phyloP scores from a whole-genome alignment of 2,329 filamentous ascomycete genomes.

The Arthrinium phaeospermum region DNA sequence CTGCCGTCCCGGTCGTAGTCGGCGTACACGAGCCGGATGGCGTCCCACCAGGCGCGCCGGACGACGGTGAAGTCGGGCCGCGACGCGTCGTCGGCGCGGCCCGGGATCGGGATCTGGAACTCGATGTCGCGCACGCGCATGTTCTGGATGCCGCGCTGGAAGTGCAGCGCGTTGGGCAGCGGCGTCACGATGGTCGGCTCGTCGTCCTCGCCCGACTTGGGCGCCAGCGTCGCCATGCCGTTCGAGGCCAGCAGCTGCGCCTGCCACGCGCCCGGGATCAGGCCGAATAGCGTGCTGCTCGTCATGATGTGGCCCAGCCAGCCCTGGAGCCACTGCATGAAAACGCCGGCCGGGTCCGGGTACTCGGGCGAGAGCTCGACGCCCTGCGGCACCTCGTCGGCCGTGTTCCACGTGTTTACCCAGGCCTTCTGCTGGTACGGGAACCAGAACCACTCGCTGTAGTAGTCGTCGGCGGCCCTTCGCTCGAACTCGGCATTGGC shows the following conservation, averaged over 20 bases:
- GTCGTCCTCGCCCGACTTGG: slow-evolving; percentile 25
- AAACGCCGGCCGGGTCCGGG: slow-evolving; percentile 40
- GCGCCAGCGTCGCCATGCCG: slow-evolving; percentile 39
- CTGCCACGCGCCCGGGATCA: slow-evolving; percentile 33
- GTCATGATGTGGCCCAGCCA: slow-evolving; percentile 7
- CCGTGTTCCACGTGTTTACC: slow-evolving; percentile 52
- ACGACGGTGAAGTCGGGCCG: slow-evolving; percentile 49
- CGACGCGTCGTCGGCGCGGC: slow-evolving; percentile 33
- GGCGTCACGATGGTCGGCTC: slow-evolving; percentile 44
- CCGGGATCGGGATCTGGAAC: slow-evolving; percentile 50
- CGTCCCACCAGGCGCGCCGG: slow-evolving; percentile 56
- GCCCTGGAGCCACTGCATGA: slow-evolving; percentile 37
- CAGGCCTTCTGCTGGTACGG: slow-evolving; percentile 50
- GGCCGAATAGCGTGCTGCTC: slow-evolving; percentile 17
- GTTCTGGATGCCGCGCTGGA: slow-evolving; percentile 53
- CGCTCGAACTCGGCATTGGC: slow-evolving; percentile 59
- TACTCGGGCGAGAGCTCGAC: slow-evolving; percentile 40
- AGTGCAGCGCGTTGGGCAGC: slow-evolving; percentile 52
- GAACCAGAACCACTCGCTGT: slow-evolving; percentile 58
- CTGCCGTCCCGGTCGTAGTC: slow-evolving; percentile 33
- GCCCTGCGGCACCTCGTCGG: slow-evolving; percentile 36
- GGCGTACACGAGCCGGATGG: slow-evolving; percentile 52
- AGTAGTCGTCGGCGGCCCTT: slow-evolving; percentile 47
- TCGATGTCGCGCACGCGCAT: slow-evolving; percentile 52
- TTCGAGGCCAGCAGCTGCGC: slow-evolving; percentile 41